phyloP scores from a whole-genome alignment of 306 rosid species.

The Amphicarpaea edgeworthii region DNA sequence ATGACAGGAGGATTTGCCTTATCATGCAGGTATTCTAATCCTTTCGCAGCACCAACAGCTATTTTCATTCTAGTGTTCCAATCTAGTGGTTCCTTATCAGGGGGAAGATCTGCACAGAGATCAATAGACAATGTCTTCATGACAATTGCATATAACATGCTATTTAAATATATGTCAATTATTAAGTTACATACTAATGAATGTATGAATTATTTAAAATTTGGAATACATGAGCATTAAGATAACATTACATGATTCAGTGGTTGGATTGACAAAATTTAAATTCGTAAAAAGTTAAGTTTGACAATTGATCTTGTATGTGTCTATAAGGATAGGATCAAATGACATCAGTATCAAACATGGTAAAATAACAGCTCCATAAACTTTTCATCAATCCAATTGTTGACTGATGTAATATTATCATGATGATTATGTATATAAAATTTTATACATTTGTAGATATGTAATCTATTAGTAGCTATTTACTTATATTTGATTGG shows the following conservation, averaged over 20 bases:
- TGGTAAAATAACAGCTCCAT: not conserved
- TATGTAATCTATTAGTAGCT: not conserved
- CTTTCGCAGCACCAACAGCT: slow-evolving; percentile 92
- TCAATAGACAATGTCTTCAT: slow-evolving; percentile 19
- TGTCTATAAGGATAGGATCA: not conserved
- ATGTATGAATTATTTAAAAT: not conserved
- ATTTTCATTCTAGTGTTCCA: slow-evolving; percentile 95
- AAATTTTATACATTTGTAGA: not conserved
- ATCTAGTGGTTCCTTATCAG: slow-evolving; percentile 81
- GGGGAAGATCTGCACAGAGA: slow-evolving; percentile 71
- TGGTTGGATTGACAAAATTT: not conserved
- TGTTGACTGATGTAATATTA: not conserved
- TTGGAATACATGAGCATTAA: not conserved
- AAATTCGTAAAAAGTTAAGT: not conserved
- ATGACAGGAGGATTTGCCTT: slow-evolving; percentile 92
- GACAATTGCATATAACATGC: not conserved
- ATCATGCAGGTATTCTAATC: slow-evolving; percentile 89
- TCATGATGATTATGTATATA: not conserved
- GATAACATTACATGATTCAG: not conserved
- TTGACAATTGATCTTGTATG: not conserved
- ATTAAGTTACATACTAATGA: not conserved
- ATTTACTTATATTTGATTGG: too few relatives aligned
- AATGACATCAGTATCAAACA: not conserved
- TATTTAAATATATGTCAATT: not conserved
- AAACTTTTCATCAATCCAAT: not conserved